These are phyloP conservation scores for Dactylellina leptospora DNA, from an alignment of 2,329 filamentous ascomycete genomes.

Conservation along the genomic window DNA sequence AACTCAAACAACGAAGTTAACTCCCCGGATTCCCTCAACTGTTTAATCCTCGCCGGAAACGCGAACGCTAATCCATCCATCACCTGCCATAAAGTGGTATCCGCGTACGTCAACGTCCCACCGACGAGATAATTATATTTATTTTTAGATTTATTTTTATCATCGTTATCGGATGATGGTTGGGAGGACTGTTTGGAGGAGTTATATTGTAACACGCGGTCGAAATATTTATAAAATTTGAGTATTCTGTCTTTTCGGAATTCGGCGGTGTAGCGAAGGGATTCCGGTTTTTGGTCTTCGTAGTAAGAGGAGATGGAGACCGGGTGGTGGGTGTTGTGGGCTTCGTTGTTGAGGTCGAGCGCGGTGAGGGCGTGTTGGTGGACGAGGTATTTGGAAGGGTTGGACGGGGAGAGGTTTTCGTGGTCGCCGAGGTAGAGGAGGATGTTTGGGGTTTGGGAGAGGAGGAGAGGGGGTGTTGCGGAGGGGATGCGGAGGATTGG, in stretches of 20 bases:
- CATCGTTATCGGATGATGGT: conserved; percentile 59
- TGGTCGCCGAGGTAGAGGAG: conserved; percentile 73
- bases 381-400: conserved; percentile 65
- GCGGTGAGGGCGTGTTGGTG: conserved; percentile 74
- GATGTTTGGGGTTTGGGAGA: conserved; percentile 78
- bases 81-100: conserved; percentile 77
- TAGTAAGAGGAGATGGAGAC: conserved; percentile 70
- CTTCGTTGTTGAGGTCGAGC: conserved; percentile 75
- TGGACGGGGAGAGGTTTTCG: conserved; percentile 67
- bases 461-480: conserved; percentile 67
- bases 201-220: conserved; percentile 70
- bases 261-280: conserved; percentile 67
- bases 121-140: conserved; percentile 77
- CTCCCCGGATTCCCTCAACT: conserved; percentile 50
- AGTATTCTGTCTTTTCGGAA: conserved; percentile 72
- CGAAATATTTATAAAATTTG: conserved; percentile 76
- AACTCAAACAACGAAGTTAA: conserved; percentile 70
- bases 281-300: conserved; percentile 77
- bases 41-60: conserved; percentile 73
- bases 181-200: too few species aligned
- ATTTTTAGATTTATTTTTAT: too few species aligned
- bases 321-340: conserved; percentile 80
- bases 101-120: conserved; percentile 73
- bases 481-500: conserved; percentile 67
- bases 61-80: conserved; percentile 71